phyloP scores from a whole-genome alignment of 108 stramenopile genomes.

The Nannochloropsis salina region DNA sequence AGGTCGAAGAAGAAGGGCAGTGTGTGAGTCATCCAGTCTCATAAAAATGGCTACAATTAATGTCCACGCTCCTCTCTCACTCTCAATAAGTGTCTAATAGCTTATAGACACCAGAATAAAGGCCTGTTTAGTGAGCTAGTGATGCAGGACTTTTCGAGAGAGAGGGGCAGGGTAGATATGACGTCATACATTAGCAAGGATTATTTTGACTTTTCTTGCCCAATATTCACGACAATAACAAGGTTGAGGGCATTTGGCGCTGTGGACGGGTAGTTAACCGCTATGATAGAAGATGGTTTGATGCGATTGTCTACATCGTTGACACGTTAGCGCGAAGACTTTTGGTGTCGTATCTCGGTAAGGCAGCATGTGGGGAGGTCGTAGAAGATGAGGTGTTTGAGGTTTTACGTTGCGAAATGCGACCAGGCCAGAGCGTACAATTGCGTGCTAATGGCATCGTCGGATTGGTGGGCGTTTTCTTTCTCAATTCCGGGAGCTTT shows the following conservation, averaged over 20 bases:
- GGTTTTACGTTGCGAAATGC: no score
- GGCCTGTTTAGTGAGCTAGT: neutral
- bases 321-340: conserved; percentile 5
- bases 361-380: conserved; percentile 28
- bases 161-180: neutral
- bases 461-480: no score
- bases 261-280: neutral
- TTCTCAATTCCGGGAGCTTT: no score
- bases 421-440: no score
- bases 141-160: neutral
- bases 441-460: no score
- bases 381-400: no score
- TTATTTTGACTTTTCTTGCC: no score
- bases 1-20: neutral
- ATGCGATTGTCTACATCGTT: conserved; percentile 18
- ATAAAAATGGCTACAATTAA: no score
- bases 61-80: neutral
- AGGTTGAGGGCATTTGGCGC: conserved; percentile 2
- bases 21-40: neutral
- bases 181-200: neutral
- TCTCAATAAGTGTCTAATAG: neutral
- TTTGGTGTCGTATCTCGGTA: neutral
- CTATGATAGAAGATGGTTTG: neutral
- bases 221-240: neutral
- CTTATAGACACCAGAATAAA: neutral